phyloP scores from a whole-genome alignment of 768 basidiomycete genomes.

The Lactifluus volemus region DNA sequence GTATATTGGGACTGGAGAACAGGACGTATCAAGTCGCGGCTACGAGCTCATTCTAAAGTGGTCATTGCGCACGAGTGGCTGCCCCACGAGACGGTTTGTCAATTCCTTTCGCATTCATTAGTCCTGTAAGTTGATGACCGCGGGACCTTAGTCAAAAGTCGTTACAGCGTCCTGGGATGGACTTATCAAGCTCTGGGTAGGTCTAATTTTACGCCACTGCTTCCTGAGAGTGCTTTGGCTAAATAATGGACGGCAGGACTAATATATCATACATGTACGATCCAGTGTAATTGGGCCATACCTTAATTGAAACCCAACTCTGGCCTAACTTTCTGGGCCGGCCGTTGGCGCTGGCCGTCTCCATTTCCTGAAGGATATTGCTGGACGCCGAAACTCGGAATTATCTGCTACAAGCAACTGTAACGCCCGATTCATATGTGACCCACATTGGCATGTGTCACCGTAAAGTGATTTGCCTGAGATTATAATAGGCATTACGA shows the following conservation, averaged over 20 bases:
- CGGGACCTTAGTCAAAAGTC: slow-evolving; percentile 70
- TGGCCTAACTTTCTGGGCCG: background rate
- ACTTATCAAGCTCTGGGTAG: slow-evolving; percentile 93
- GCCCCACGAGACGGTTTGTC: slow-evolving; percentile 83
- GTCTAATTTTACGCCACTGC: slow-evolving; percentile 23
- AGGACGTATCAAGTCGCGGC: slow-evolving; percentile 85
- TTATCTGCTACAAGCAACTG: too few relatives aligned
- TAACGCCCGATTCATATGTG: too few relatives aligned
- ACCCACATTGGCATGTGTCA: too few relatives aligned
- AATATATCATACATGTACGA: background rate
- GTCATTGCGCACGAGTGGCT: slow-evolving; percentile 98
- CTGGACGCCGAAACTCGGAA: background rate
- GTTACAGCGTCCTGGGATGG: slow-evolving; percentile 98
- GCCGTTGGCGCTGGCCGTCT: background rate
- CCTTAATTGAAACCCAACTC: background rate
- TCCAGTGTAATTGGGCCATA: background rate
- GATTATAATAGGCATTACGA: too few relatives aligned
- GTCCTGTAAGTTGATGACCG: background rate
- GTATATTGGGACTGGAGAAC: slow-evolving; percentile 99
- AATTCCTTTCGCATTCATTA: slow-evolving; percentile 1
- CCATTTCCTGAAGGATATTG: background rate
- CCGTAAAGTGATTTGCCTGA: too few relatives aligned
- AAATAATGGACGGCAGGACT: slow-evolving; percentile 14
- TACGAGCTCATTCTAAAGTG: slow-evolving; percentile 90
- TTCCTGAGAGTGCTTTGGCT: background rate